Conservation (phyloP, 140 eudicot species). For the Anethum foeniculum region DNA sequence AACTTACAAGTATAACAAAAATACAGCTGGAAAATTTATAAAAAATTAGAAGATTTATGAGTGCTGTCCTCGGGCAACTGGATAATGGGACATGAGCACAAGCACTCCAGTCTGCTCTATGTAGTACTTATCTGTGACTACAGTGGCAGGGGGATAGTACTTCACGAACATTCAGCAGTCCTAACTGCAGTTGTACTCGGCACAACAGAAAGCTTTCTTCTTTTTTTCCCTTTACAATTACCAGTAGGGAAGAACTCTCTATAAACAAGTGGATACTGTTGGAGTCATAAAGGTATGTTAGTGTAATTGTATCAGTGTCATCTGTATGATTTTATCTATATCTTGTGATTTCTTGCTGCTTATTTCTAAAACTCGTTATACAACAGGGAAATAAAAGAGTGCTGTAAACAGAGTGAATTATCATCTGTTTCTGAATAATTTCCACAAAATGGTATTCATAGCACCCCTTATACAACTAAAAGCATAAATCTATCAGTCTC, state of each 20-base stretch:
- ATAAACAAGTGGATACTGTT: not conserved
- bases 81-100: not conserved
- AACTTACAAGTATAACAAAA: not conserved
- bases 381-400: not conserved
- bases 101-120: not conserved
- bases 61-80: not conserved
- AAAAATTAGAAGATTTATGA: not conserved
- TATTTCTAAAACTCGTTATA: not conserved
- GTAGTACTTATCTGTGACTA: not conserved
- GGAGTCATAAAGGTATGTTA: not conserved
- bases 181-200: not conserved
- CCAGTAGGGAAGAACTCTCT: not conserved
- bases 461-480: not conserved
- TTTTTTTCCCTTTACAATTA: not conserved
- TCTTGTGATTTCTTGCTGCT: not conserved
- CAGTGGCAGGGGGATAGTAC: not conserved
- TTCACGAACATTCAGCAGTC: not conserved
- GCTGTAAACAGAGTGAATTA: not conserved
- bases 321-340: not conserved
- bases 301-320: not conserved
- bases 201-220: not conserved
- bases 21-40: not conserved
- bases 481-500: not conserved
- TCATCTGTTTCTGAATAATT: not conserved
- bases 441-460: not conserved